These are phyloP conservation scores for Dendrobium catenatum DNA, from an alignment of 106 monocot species.

Conservation along the genomic window DNA sequence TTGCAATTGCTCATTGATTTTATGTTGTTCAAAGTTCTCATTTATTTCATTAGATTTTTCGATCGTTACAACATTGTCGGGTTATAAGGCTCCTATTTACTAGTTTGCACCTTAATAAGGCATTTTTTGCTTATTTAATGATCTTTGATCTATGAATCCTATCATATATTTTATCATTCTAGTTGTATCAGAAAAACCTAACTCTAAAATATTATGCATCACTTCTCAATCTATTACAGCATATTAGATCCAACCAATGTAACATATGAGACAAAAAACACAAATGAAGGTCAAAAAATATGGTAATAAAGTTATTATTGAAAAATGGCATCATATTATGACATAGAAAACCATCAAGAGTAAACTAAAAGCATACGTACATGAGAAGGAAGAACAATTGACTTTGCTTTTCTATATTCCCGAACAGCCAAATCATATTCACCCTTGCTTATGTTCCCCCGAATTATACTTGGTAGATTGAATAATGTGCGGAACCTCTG, in stretches of 20 bases:
- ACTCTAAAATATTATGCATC: too few relatives aligned
- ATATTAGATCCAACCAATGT: not conserved
- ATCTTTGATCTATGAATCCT: too few relatives aligned
- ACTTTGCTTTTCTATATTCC: constrained; percentile 99
- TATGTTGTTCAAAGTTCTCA: too few relatives aligned
- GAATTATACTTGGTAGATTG: constrained; percentile 94
- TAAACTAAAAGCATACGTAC: constrained; percentile 34
- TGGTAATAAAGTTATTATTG: not conserved
- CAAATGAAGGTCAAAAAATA: not conserved
- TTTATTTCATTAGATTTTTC: too few relatives aligned
- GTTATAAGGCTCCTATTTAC: too few relatives aligned
- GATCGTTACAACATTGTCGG: too few relatives aligned
- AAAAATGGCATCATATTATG: not conserved
- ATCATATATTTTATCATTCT: too few relatives aligned
- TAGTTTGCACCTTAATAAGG: too few relatives aligned
- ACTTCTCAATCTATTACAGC: not conserved
- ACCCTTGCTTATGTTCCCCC: constrained; percentile 87
- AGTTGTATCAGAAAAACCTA: too few relatives aligned
- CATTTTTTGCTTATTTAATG: too few relatives aligned
- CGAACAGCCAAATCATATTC: constrained; percentile 99
- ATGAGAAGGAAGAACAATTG: constrained; percentile 99
- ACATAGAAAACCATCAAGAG: not conserved
- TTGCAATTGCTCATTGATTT: too few relatives aligned
- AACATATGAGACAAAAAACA: not conserved
- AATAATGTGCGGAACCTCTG: constrained; percentile 94